These are phyloP conservation scores for Aristolochia fimbriata DNA, from an alignment of 164 flowering plant genomes.

Conservation along the genomic window DNA sequence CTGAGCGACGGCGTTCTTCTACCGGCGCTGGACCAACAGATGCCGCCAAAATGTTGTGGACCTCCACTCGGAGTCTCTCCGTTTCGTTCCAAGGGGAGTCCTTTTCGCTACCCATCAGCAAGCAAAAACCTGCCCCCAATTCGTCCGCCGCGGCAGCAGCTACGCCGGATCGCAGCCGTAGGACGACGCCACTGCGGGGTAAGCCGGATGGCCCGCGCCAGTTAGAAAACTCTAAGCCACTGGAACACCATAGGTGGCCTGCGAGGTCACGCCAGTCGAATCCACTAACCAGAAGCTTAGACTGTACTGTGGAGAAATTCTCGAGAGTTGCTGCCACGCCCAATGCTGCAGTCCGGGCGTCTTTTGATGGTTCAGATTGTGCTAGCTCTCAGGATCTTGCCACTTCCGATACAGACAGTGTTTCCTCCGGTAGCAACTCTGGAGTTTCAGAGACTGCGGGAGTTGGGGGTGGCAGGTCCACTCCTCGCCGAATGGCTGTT, in stretches of 20 bases:
- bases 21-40: constrained; percentile 26
- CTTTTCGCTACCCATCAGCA: constrained; percentile 77
- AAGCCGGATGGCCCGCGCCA: constrained; percentile 38
- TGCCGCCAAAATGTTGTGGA: constrained; percentile 46
- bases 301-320: constrained; percentile 25
- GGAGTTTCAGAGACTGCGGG: constrained; percentile 41
- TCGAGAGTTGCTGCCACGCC: constrained; percentile 44
- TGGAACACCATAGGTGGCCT: constrained; percentile 75
- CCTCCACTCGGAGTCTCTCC: constrained; percentile 61
- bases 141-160: constrained; percentile 14
- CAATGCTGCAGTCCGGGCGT: constrained; percentile 25
- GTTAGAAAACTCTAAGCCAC: constrained; percentile 51
- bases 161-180: constrained; percentile 22
- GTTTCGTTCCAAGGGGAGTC: constrained; percentile 97
- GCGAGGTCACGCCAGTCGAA: constrained; percentile 30
- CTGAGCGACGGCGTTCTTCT: constrained; percentile 49
- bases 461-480: constrained; percentile 13
- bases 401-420: constrained; percentile 92
- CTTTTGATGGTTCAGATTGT: constrained; percentile 22
- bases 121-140: constrained; percentile 38
- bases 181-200: constrained; percentile 62
- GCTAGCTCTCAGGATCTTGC: constrained; percentile 32
- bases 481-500: constrained; percentile 43
- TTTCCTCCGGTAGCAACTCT: constrained; percentile 88
- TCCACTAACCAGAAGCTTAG: constrained; percentile 54